Evolutionary conservation across 2,329 filamentous ascomycete species (phyloP), one percentile per base, ranked within the genome.

Genomic region (Thielaviopsis punctulata): DNA sequence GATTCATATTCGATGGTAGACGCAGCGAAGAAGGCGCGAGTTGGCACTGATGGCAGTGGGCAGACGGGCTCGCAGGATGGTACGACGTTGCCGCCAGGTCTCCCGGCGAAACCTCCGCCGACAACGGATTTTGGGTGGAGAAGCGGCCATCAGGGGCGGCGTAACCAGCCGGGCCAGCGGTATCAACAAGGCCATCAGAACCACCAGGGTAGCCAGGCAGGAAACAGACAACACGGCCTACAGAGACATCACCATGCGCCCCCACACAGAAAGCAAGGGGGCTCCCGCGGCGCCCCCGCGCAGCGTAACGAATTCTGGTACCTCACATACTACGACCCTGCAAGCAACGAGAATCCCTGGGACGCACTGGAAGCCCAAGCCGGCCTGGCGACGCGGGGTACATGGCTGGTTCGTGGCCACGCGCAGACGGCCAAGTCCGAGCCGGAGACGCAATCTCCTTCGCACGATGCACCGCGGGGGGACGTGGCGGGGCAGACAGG

Each of bases 301-400:
- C n/a, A 54, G 24, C 44, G 49, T 33, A 49, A 56, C 21, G 52
- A 53, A 54, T 66, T 65, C 1, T 85, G 82, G 69, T 84, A 81
- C 64, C 66, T 73, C 39, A 78, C 72, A 33, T 86, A 84, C 63
- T 88, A 86, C 63, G 75, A 85, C 54, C 74, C 76, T 0, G 73
- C 70, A 54, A 84, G 81, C 56, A 77, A 86, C 58, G 72, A 80
- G 61, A 86, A 89, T 61, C 84, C 84, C 0, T 89, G 84, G 84
- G 74, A 71, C 49, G 63, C 61, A 8, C 64, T 82, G 19, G 78
- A 82, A 62, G 65, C 66, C 58, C 58, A 62, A 6, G 63, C 63
- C 22, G 70, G 71, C 0, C 57, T 80, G 46, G 57, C 64, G 39
- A 55, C 71, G 1, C 61, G 61, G 13, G 74, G 72, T 2, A 60